phyloP scores from a whole-genome alignment of 2,329 filamentous ascomycete species.

The Colletotrichum noveboracense region DNA sequence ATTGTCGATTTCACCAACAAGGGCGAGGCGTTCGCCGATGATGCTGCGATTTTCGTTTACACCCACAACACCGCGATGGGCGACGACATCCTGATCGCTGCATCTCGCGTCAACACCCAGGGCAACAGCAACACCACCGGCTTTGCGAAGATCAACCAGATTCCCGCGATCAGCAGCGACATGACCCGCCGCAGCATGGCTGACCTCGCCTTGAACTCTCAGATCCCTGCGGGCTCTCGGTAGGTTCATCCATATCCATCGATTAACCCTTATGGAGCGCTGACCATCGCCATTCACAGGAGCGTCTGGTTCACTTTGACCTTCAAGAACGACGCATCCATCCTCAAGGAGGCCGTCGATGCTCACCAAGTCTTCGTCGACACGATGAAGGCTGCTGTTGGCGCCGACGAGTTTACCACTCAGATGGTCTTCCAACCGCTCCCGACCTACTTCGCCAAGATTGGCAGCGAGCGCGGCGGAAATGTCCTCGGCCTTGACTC shows the following conservation, averaged over 20 bases:
- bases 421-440: constrained; percentile 43
- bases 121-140: not conserved
- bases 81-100: constrained; percentile 18
- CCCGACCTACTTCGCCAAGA: constrained; percentile 32
- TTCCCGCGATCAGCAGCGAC: not conserved
- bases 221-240: not conserved
- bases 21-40: constrained; percentile 29
- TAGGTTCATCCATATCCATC: not conserved
- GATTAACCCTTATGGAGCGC: not conserved
- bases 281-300: constrained; percentile 26
- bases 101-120: constrained; percentile 25
- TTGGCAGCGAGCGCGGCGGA: constrained; percentile 38
- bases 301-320: constrained; percentile 27
- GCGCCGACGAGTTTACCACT: constrained; percentile 20
- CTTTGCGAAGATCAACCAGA: not conserved
- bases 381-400: constrained; percentile 18
- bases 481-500: constrained; percentile 44
- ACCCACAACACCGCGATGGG: constrained; percentile 12
- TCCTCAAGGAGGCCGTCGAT: constrained; percentile 31
- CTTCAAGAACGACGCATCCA: constrained; percentile 6
- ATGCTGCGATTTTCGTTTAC: constrained; percentile 32
- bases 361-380: constrained; percentile 26
- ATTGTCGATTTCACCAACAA: constrained; percentile 49
- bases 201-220: not conserved
- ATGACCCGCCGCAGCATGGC: not conserved